phyloP scores from a whole-genome alignment of 2,329 filamentous ascomycete species.

The Leptographium procerum region DNA sequence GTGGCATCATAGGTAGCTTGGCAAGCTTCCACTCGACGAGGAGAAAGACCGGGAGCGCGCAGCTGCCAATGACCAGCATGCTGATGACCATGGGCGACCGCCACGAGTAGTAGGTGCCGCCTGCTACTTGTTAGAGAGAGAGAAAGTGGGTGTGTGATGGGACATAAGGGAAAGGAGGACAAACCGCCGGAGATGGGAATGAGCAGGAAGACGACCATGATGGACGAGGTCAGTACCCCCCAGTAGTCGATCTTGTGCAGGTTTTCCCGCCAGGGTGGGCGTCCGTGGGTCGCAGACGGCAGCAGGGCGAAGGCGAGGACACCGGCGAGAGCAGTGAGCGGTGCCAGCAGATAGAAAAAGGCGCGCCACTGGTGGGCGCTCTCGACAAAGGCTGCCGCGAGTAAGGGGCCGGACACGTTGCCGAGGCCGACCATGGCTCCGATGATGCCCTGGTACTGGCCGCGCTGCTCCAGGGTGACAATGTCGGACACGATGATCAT shows the following conservation, averaged over 20 bases:
- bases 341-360: neutral
- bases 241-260: conserved; percentile 46
- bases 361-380: neutral
- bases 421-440: neutral
- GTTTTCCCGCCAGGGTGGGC: conserved; percentile 35
- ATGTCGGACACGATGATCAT: conserved; percentile 54
- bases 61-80: conserved; percentile 30
- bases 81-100: conserved; percentile 43
- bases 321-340: conserved; percentile 15
- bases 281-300: conserved; percentile 27
- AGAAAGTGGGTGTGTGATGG: no score
- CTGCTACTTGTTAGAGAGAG: neutral
- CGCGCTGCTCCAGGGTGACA: conserved; percentile 45
- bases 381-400: conserved; percentile 34
- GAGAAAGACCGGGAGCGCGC: neutral
- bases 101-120: conserved; percentile 43
- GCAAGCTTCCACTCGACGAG: conserved; percentile 7
- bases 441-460: conserved; percentile 15
- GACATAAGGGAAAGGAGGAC: no score
- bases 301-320: conserved; percentile 33
- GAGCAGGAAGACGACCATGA: conserved; percentile 47
- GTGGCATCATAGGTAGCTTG: conserved; percentile 11
- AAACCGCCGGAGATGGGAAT: conserved; percentile 46
- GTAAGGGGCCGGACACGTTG: conserved; percentile 35
- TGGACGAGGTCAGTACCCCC: conserved; percentile 41